Percentiles rank a stretch among this genome's conserved stretches.
Conservation (phyloP, 345 rosid genomes). For the Gossypium raimondii region DNA sequence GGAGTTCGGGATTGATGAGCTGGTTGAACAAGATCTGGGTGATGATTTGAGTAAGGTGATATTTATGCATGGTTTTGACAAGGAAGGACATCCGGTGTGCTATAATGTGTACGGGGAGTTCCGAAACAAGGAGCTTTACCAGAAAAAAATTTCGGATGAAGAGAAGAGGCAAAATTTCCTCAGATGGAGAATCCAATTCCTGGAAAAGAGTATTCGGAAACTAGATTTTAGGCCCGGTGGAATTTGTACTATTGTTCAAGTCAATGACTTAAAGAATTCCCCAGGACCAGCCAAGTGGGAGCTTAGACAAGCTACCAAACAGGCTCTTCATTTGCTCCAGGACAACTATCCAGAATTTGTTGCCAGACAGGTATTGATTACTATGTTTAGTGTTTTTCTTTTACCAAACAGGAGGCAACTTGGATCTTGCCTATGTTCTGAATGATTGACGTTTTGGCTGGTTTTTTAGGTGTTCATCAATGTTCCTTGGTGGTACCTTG, state of each 20-base stretch:
- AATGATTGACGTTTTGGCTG: conserved; percentile 9
- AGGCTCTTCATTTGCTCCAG: conserved; percentile 64
- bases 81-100: conserved; percentile 80
- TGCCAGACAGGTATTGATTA: conserved; percentile 46
- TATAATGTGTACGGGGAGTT: conserved; percentile 81
- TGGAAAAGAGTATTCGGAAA: conserved; percentile 72
- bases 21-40: conserved; percentile 59
- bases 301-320: conserved; percentile 61
- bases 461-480: conserved; percentile 69
- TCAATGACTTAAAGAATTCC: conserved; percentile 77
- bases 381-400: too few species aligned
- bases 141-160: conserved; percentile 46
- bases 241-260: conserved; percentile 59
- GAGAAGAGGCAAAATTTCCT: conserved; percentile 67
- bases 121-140: conserved; percentile 54
- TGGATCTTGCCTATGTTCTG: too few species aligned
- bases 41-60: conserved; percentile 65
- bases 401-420: too few species aligned
- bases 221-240: conserved; percentile 69
- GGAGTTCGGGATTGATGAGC: conserved; percentile 48
- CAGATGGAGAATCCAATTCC: conserved; percentile 76
- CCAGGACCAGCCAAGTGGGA: conserved; percentile 65
- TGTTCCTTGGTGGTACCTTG: conserved; percentile 98
- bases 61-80: conserved; percentile 65
- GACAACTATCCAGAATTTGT: conserved; percentile 70